A percentile compares a stretch with the other conserved stretches of the same genome.
These are phyloP conservation scores for Leccinum subrobustum DNA, from an alignment of 1,284 basidiomycete genomes.

Conservation along the genomic window DNA sequence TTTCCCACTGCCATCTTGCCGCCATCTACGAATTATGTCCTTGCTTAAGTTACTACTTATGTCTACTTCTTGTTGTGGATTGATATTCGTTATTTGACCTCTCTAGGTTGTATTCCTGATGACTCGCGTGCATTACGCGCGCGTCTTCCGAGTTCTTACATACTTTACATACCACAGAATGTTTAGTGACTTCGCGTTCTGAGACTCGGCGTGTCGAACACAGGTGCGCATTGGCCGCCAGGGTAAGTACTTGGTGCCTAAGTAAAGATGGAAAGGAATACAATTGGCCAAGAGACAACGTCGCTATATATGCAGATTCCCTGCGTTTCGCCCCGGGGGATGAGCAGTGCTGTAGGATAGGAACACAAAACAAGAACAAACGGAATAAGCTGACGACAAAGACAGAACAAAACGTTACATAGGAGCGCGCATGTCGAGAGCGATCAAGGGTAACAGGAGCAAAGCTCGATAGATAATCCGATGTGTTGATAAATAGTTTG, in stretches of 20 bases:
- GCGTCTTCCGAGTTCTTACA: slow-evolving; percentile 1
- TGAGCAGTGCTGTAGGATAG: slow-evolving; percentile 1
- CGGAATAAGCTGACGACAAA: slow-evolving; percentile 27
- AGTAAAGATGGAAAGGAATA: slow-evolving; percentile 8
- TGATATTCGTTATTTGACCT: neutral
- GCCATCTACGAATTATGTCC: neutral
- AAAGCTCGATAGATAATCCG: slow-evolving; percentile 36
- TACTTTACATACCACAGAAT: slow-evolving; percentile 21
- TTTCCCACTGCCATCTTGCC: neutral
- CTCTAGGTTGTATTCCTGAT: slow-evolving; percentile 17
- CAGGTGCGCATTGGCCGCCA: slow-evolving; percentile 11
- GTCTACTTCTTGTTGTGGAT: neutral
- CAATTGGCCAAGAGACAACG: slow-evolving; percentile 14
- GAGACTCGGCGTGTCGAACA: neutral
- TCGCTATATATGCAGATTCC: slow-evolving; percentile 8
- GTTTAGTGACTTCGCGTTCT: neutral
- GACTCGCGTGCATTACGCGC: too few relatives aligned
- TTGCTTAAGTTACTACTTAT: neutral
- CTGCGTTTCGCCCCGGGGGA: slow-evolving; percentile 6
- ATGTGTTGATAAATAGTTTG: slow-evolving; percentile 31
- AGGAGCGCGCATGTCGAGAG: slow-evolving; percentile 38
- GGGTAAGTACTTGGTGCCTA: slow-evolving; percentile 8
- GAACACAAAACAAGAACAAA: slow-evolving; percentile 35
- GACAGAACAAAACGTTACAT: slow-evolving; percentile 37
- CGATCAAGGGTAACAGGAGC: slow-evolving; percentile 37